Base-by-base conservation (phyloP, 164 flowering plant genomes). In the Echeveria elegans region DNA sequence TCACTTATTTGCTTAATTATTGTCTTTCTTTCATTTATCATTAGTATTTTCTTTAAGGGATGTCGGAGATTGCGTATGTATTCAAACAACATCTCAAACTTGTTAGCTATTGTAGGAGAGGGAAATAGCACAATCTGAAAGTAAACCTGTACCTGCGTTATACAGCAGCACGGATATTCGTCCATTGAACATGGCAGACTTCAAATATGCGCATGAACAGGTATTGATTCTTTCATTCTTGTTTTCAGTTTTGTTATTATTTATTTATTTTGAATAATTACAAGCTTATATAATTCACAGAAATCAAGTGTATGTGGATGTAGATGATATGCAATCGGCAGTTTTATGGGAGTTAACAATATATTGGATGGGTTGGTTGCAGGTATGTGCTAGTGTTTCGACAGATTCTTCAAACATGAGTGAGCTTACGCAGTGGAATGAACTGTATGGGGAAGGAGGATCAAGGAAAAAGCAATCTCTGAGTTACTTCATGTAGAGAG, bases 191-290 rank as follows among this genome's bases (percentile, higher is more conserved):
- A 80, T 83, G 84, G 85, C 84, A 18, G 98, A 93, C 75, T 83
- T 93, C 15, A 90, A 47, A 78, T 77, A 69, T 69, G 98, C 98
- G 23, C 98, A 93, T 72, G 97, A 93, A 56, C 98, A 93, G 93
- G 98, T 89, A 81, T 37, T 2, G 37, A 11, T 23, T 28, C 14
- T 2, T 1, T 29, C 47, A 38, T 36, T 5, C 47, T 47, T 4
- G 11, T 43, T 18, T 43, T 43, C 47, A 3, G 41, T 38, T 8
- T 38, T 38, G 1, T 38, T 38, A 10, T 36, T 36, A 5, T 36
- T 36, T 5, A 36, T 5, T 38, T 12, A 12, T 43, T 43, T 43
- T 43, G 47, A 43, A 43, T 43, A 15, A 14, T 43, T 43, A 43
- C 18, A 3, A 15, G 47, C 1, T 43, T 16, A 16, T 4, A 43